These are phyloP conservation scores for Mycena haematopus DNA, from an alignment of 768 basidiomycete genomes.

Conservation along the genomic window DNA sequence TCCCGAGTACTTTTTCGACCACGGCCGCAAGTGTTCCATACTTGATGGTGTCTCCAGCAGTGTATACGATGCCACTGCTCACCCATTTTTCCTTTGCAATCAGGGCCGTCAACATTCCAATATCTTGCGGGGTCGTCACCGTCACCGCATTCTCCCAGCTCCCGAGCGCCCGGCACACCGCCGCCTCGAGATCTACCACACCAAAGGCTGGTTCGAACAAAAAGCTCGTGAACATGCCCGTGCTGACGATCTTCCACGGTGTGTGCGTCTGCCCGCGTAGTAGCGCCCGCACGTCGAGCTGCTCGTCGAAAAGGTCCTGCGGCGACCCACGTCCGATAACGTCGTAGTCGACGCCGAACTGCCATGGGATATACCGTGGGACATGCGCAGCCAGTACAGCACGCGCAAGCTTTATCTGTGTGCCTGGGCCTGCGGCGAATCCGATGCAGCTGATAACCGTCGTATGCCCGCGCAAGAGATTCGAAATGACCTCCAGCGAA, in stretches of 20 bases:
- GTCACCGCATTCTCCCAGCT: slow-evolving; percentile 35
- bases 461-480: slow-evolving; percentile 30
- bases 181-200: slow-evolving; percentile 32
- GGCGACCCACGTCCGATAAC: slow-evolving; percentile 36
- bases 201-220: slow-evolving; percentile 35
- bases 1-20: slow-evolving; percentile 27
- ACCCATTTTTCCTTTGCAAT: slow-evolving; percentile 24
- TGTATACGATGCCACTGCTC: slow-evolving; percentile 34
- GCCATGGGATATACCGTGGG: slow-evolving; percentile 42
- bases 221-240: slow-evolving; percentile 33
- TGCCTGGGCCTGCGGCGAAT: slow-evolving; percentile 33
- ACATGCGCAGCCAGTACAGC: slow-evolving; percentile 36
- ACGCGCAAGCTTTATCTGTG: slow-evolving; percentile 35
- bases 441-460: slow-evolving; percentile 36
- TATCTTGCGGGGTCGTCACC: slow-evolving; percentile 37
- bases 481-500: slow-evolving; percentile 24
- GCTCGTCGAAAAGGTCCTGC: slow-evolving; percentile 43
- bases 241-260: slow-evolving; percentile 34
- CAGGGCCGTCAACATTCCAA: slow-evolving; percentile 36
- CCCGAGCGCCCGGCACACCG: slow-evolving; percentile 31
- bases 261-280: slow-evolving; percentile 35
- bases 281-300: slow-evolving; percentile 40
- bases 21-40: slow-evolving; percentile 35
- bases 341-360: slow-evolving; percentile 45
- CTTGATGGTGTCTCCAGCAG: slow-evolving; percentile 38